Conservation (phyloP, 495 filamentous ascomycete genomes). For the Parachaetomium inaequale region DNA sequence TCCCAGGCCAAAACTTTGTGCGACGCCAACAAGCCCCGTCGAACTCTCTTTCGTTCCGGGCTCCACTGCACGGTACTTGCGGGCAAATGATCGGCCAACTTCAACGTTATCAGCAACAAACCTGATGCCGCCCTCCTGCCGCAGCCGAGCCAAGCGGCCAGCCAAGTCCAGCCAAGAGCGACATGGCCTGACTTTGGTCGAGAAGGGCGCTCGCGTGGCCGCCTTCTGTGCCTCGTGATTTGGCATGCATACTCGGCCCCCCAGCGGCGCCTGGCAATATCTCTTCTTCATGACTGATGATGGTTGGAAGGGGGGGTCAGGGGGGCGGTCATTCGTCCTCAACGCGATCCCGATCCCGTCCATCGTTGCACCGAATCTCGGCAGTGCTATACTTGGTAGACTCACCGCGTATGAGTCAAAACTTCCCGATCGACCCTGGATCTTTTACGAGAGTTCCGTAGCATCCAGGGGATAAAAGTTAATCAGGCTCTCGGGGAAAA, state of each 20-base stretch:
- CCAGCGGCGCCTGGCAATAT: neutral
- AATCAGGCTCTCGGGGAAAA: neutral
- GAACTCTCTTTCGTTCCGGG: neutral
- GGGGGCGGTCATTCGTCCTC: too few species aligned
- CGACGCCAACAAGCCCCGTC: conserved; percentile 3
- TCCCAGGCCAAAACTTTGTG: conserved; percentile 11
- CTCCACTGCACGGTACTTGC: neutral
- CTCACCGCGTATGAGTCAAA: neutral
- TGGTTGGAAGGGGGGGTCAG: too few species aligned
- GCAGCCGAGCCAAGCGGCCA: conserved; percentile 4
- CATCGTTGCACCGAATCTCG: neutral
- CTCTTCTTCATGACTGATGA: neutral
- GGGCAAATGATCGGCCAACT: conserved; percentile 2
- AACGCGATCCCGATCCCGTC: neutral
- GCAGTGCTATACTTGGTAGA: conserved; percentile 7
- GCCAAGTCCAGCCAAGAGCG: conserved; percentile 3
- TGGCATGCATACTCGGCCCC: neutral
- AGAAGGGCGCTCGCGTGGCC: neutral
- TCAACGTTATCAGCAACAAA: conserved; percentile 2
- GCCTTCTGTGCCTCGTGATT: neutral
- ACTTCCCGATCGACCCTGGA: neutral
- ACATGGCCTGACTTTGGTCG: conserved; percentile 9
- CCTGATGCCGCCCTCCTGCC: neutral
- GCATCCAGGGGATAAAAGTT: neutral
- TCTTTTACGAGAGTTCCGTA: neutral